These are phyloP conservation scores for Arachnomyces sp. DNA, from an alignment of 2,329 filamentous ascomycete genomes.

Conservation along the genomic window DNA sequence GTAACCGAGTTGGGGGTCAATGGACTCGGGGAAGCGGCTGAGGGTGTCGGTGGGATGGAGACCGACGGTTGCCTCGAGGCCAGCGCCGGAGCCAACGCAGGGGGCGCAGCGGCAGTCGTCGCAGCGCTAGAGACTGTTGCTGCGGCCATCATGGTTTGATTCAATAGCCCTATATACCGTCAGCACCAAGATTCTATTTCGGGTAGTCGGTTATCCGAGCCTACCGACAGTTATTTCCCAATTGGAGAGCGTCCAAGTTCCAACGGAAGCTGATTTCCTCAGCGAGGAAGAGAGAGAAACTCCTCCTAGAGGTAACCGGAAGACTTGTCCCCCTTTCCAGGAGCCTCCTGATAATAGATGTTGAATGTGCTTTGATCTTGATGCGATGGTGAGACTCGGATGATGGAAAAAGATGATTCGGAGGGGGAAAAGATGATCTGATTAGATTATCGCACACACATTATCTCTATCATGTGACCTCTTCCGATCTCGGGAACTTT, in stretches of 20 bases:
- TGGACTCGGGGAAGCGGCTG: conserved; percentile 28
- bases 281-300: not conserved
- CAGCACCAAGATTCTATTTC: too few relatives aligned
- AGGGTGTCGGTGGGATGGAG: conserved; percentile 28
- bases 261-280: too few relatives aligned
- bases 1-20: conserved; percentile 51
- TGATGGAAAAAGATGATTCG: conserved; percentile 2
- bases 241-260: too few relatives aligned
- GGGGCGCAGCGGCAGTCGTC: conserved; percentile 31
- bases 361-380: not conserved
- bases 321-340: not conserved
- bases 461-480: too few relatives aligned
- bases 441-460: conserved; percentile 17
- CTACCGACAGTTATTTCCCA: too few relatives aligned
- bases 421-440: conserved; percentile 11
- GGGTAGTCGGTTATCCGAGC: not conserved
- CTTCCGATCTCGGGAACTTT: too few relatives aligned
- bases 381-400: not conserved
- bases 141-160: conserved; percentile 29
- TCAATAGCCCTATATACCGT: too few relatives aligned
- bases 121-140: conserved; percentile 27
- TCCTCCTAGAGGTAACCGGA: not conserved
- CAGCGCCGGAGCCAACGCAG: conserved; percentile 24
- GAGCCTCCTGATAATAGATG: not conserved
- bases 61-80: conserved; percentile 19